Evolutionary conservation across 108 stramenopile genomes (phyloP), one percentile per base, ranked within the genome.

Genomic region (Cyclotella atomus): DNA sequence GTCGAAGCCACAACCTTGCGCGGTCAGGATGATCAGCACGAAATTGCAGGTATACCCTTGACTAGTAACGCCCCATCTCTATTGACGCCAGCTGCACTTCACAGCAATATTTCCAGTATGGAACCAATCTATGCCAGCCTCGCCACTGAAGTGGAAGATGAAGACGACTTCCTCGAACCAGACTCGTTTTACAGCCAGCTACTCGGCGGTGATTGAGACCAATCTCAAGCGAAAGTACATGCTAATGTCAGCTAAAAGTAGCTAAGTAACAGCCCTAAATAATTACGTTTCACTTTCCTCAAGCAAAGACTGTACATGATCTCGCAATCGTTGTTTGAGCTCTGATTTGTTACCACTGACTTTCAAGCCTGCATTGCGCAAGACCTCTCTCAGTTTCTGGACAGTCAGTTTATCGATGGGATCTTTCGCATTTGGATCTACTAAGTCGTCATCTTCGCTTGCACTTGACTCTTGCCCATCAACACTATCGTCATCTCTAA

Each of bases 381-480:
- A 63, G 65, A 95, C 82, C 68, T 95, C 89, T 64, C 87, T 91
- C n/a, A 95, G 86, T 69, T 82, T 62, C n/a, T 71, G 75, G 6
- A 95, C 91, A 0, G 94, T 91, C 16, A 95, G 71, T 21, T 59
- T 65, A 68, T 83, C 87, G 53, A 95, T 91, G 3, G 94, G 91
- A 82, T 92, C 94, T 14, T 36, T 12, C 10, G 36, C 33, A 24
- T 59, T 62, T 71, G 17, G 20, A 24, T 77, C 43, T n/a, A 0
- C 62, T 38, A 27, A 27, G 17, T 47, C 28, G 64, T 62, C 38
- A 65, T 38, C 76, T 2, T 72, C 47, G 8, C 28, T 69, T 60
- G 50, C 66, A 10, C 19, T 27, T 8, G 16, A 24, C 12, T 34
- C 32, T 10, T 17, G 15, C 1, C 55, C 46, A 12, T 69, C 46